phyloP scores from a whole-genome alignment of 768 basidiomycete genomes.

The Trametes maxima region DNA sequence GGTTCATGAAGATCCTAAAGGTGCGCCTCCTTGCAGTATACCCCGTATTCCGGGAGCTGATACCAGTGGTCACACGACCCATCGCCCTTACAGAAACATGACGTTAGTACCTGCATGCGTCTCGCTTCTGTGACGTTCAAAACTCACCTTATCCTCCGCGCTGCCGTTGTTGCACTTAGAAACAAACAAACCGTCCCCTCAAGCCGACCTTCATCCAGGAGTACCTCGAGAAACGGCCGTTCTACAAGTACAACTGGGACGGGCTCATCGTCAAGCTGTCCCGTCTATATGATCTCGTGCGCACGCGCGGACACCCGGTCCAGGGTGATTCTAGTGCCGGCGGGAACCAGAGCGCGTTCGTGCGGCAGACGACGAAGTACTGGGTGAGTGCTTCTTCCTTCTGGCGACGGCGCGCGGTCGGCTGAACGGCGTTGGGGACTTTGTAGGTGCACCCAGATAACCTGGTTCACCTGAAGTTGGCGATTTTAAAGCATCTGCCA shows the following conservation, averaged over 20 bases:
- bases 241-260: conserved; percentile 97
- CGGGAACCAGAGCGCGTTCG: conserved; percentile 94
- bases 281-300: conserved; percentile 90
- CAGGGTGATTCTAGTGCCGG: conserved; percentile 94
- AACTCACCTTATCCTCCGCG: not conserved
- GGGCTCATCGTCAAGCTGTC: conserved; percentile 95
- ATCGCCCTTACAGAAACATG: conserved; percentile 75
- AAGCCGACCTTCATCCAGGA: conserved; percentile 89
- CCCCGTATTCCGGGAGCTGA: not conserved
- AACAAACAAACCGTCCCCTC: conserved; percentile 84
- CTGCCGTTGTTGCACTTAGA: conserved; percentile 49
- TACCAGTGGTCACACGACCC: conserved; percentile 10
- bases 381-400: conserved; percentile 59
- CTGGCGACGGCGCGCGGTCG: not conserved
- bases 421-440: conserved; percentile 33
- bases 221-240: conserved; percentile 91
- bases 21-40: conserved; percentile 38
- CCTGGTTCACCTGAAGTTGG: conserved; percentile 52
- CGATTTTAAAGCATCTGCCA: conserved; percentile 89
- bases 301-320: conserved; percentile 93
- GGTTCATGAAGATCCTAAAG: conserved; percentile 98
- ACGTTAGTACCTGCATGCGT: conserved; percentile 50
- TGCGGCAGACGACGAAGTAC: conserved; percentile 98
- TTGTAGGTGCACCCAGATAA: conserved; percentile 37
- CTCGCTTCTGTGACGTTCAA: not conserved